These are phyloP conservation scores for Pyricularia sp. DNA, from an alignment of 2,329 filamentous ascomycete species.

Conservation along the genomic window DNA sequence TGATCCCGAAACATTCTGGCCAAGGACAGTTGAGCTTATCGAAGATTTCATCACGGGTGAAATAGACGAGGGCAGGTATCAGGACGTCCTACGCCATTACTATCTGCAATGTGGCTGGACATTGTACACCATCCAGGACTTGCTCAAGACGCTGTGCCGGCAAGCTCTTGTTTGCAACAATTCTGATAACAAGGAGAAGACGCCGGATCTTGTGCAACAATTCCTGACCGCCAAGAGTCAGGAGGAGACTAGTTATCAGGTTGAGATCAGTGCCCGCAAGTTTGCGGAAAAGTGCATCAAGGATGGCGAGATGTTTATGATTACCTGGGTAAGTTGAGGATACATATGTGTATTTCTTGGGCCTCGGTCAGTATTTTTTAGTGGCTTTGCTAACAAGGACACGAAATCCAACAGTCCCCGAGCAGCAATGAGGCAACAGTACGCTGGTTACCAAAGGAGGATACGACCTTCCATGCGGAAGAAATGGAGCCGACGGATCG, in stretches of 20 bases:
- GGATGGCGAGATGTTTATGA: constrained; percentile 81
- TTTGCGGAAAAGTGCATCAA: constrained; percentile 87
- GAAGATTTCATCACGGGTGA: constrained; percentile 77
- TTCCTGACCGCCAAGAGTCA: constrained; percentile 72
- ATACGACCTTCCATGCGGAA: constrained; percentile 73
- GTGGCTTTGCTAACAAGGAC: background rate
- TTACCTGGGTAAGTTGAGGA: constrained; percentile 65
- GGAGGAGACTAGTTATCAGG: constrained; percentile 78
- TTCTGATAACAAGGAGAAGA: constrained; percentile 84
- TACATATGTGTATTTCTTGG: constrained; percentile 7
- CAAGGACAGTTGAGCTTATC: constrained; percentile 71
- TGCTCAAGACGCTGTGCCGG: constrained; percentile 68
- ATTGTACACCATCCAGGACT: constrained; percentile 82
- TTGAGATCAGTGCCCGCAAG: constrained; percentile 81
- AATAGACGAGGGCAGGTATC: constrained; percentile 69
- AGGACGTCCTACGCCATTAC: constrained; percentile 82
- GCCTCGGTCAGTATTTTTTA: background rate
- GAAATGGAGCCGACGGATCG: constrained; percentile 71
- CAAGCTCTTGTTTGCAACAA: constrained; percentile 74
- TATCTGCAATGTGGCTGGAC: constrained; percentile 88
- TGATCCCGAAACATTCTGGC: constrained; percentile 60
- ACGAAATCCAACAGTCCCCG: constrained; percentile 43
- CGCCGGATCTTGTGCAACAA: constrained; percentile 73
- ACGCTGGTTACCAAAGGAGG: constrained; percentile 55
- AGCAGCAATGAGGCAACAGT: constrained; percentile 54